Evolutionary conservation across 495 filamentous ascomycete genomes (phyloP), one percentile per base, ranked within the genome.

Genomic region (Aspergillus coremiiformis): DNA sequence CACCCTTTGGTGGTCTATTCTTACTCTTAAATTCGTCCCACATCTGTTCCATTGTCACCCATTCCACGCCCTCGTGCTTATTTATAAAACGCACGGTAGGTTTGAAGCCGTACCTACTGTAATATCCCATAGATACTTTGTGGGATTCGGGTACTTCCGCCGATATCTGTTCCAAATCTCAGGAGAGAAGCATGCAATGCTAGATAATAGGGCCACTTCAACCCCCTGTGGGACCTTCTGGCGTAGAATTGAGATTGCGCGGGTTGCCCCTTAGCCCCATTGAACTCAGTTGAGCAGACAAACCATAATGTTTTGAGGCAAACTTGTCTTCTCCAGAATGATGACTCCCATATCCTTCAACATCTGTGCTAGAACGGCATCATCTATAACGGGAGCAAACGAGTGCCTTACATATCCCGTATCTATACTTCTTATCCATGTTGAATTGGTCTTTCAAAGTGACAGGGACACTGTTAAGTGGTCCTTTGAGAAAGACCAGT

Each of bases 41-140:
- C 68, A 87, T 85, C 58, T 84, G 74, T 51, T 80, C 84, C 61
- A 89, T 82, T 5, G 83, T 86, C 58, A 86, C 77, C 83, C 83
- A 89, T 58, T 88, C 82, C 0, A 88, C 81, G 3, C 85, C 84
- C 56, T 86, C 84, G 49, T 87, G 84, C 45, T 77, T 77, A 50
- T 86, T 86, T 57, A 88, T 84, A 27, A 48, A 44, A 65, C 75
- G 67, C 24, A 72, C 70, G 5, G 70, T 76, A 4, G 82, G 81
- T 53, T 84, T 84, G 44, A 84, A 65, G 0, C 75, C 71, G 50
- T 78, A 82, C 4, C n/a, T n/a, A n/a, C n/a, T n/a, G n/a, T n/a
- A n/a, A n/a, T 81, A 49, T 5, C 80, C 78, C 30, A 72, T 72
- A 42, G n/a, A 75, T 73, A 26, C 73, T 68, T 11, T 75, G 72